Base-by-base conservation (phyloP, 2,329 filamentous ascomycete genomes). In the Ustilaginoidea virens region DNA sequence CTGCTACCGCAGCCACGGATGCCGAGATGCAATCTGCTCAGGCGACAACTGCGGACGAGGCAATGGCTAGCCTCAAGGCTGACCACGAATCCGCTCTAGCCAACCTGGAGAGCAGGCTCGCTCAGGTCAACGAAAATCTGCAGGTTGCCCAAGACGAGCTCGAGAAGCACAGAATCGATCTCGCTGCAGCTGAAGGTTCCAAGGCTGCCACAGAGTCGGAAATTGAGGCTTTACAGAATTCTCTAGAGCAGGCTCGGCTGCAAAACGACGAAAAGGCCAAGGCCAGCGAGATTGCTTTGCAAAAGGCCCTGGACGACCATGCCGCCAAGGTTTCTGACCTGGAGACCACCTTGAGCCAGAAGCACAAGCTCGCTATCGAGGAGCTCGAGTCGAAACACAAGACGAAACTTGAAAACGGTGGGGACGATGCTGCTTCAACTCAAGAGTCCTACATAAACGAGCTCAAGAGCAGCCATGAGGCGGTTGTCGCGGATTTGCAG, bases 331-430 rank as follows among this genome's bases (percentile, higher is more conserved):
- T 74, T 6, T 57, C 61, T 33, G 55, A 59, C 31, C 45, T 74
- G n/a, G 58, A 63, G 40, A 47, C 53, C 23, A 55, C 58, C 1
- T 47, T 73, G 5, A 48, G 55, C 12, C 55, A 63, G 16, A 56
- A 74, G 42, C 66, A 74, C 37, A 46, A 58, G 25, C 48, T 58
- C 23, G 43, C 48, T 9, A 41, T 73, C 9, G 52, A 60, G 23
- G 58, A 59, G 4, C 47, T 74, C 25, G 61, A 71, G 44, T 49
- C 56, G n/a, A 61, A 65, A 36, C 64, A 74, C 37, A 54, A 59
- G 18, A 55, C 58, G 25, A 60, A 65, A 35, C 47, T 72, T 17
- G 56, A 57, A 5, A 56, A 62, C 39, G 60, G 55, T 31, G 53
- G 59, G 39, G 42, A 55, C 1, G 52, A 61, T 27, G 51, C n/a